Evolutionary conservation across 768 basidiomycete genomes (phyloP).

Genomic region (Mrakia frigida): DNA sequence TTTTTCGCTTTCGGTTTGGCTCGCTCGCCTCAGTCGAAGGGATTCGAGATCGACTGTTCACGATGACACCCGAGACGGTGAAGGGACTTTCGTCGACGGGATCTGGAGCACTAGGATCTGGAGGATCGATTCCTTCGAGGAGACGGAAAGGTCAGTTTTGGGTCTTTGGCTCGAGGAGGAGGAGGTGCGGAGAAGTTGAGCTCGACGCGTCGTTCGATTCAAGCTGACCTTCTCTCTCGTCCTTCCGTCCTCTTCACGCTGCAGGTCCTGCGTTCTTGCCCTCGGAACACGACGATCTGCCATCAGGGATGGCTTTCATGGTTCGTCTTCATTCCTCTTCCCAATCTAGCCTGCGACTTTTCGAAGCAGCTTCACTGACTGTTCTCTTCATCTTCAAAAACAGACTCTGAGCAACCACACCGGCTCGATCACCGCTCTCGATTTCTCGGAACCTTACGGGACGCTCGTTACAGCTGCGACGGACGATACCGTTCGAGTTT

Average conservation of each 20-base stretch:
- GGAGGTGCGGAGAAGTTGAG: not conserved
- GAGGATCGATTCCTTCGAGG: conserved; percentile 12
- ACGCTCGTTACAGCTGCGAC: conserved; percentile 84
- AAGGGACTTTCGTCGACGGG: not conserved
- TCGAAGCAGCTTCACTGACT: too few relatives aligned
- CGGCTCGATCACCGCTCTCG: conserved; percentile 76
- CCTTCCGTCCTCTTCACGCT: not conserved
- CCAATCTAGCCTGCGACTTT: not conserved
- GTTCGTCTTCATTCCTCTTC: conserved; percentile 47
- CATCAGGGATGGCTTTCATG: conserved; percentile 95
- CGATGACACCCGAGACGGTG: conserved; percentile 8
- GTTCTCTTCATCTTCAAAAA: conserved; percentile 3
- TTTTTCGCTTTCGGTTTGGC: not conserved
- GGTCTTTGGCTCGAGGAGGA: too few relatives aligned
- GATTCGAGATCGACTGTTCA: conserved; percentile 58
- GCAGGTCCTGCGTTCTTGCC: conserved; percentile 90
- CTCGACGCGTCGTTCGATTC: not conserved
- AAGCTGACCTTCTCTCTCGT: not conserved
- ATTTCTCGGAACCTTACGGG: conserved; percentile 96
- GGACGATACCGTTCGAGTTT: conserved; percentile 81
- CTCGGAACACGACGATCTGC: conserved; percentile 93
- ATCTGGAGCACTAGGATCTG: not conserved
- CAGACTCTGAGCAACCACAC: conserved; percentile 78
- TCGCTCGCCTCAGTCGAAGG: conserved; percentile 65
- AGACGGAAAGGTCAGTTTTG: conserved; percentile 23